Percentiles rank a stretch among this genome's conserved stretches.
These are phyloP conservation scores for Chenopodium suecicum DNA, from an alignment of 148 eudicot genomes.

Conservation along the genomic window DNA sequence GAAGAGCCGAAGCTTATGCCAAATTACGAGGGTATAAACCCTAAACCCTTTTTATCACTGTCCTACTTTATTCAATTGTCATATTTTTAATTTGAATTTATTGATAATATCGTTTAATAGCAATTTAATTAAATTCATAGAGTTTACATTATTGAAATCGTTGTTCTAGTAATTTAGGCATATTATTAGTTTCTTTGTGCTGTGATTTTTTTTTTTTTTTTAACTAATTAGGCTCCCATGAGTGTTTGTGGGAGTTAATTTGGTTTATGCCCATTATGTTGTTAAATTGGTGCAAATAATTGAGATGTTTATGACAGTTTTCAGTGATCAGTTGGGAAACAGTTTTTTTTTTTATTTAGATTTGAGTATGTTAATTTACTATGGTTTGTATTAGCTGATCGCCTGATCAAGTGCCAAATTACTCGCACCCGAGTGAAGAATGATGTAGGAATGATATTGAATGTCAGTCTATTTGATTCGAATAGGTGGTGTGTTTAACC, in stretches of 20 bases:
- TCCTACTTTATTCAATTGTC: background rate
- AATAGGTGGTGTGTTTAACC: background rate
- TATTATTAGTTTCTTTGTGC: background rate
- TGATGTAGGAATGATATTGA: background rate
- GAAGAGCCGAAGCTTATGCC: constrained; percentile 77
- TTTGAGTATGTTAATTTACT: background rate
- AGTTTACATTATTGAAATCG: too few species aligned
- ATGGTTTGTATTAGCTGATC: too few species aligned
- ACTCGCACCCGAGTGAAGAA: background rate
- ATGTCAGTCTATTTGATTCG: background rate
- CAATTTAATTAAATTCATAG: too few species aligned
- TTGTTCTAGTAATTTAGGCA: too few species aligned
- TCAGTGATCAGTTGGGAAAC: background rate
- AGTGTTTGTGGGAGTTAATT: background rate
- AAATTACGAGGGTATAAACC: constrained; percentile 58
- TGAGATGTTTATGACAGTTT: background rate
- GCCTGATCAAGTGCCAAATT: too few species aligned
- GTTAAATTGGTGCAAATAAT: background rate
- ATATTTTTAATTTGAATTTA: background rate
- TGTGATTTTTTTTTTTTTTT: too few species aligned
- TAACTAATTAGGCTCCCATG: too few species aligned
- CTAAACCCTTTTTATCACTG: background rate
- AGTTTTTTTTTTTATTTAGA: too few species aligned
- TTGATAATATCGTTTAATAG: too few species aligned
- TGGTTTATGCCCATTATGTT: too few species aligned